A percentile compares a stretch with the other conserved stretches of the same genome.
phyloP scores from a whole-genome alignment of 1,284 basidiomycete species.

The Agroathelia rolfsii region DNA sequence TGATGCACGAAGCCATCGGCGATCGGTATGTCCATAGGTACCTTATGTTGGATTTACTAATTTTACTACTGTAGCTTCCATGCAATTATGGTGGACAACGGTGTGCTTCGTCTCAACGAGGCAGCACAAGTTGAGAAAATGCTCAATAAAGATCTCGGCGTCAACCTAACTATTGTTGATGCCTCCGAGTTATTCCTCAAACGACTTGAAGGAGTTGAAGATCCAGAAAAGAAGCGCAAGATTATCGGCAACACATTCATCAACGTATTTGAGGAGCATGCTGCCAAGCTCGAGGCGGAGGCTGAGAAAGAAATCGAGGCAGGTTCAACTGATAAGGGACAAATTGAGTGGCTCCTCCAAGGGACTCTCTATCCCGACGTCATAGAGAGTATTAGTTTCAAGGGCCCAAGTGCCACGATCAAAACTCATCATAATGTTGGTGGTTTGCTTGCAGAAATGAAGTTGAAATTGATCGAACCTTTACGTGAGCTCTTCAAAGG shows the following conservation, averaged over 20 bases:
- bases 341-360: constrained; percentile 94
- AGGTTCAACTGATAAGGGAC: constrained; percentile 69
- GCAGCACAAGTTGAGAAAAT: constrained; percentile 91
- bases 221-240: constrained; percentile 96
- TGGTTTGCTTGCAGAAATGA: constrained; percentile 95
- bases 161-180: constrained; percentile 94
- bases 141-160: constrained; percentile 89
- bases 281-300: constrained; percentile 80
- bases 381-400: constrained; percentile 99
- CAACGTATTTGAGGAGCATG: constrained; percentile 93
- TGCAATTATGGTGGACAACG: constrained; percentile 99
- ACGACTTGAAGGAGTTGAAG: constrained; percentile 85
- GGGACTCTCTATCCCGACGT: constrained; percentile 99
- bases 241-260: constrained; percentile 99
- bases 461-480: constrained; percentile 97
- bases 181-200: constrained; percentile 90
- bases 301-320: constrained; percentile 67
- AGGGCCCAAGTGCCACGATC: constrained; percentile 97
- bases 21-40: constrained; percentile 54
- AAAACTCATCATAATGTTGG: constrained; percentile 99
- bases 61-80: constrained; percentile 63
- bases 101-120: constrained; percentile 90
- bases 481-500: constrained; percentile 98
- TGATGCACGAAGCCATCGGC: constrained; percentile 99
- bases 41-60: not conserved